phyloP scores from a whole-genome alignment of 495 filamentous ascomycete genomes.

The Aspergillus bertholletiae region DNA sequence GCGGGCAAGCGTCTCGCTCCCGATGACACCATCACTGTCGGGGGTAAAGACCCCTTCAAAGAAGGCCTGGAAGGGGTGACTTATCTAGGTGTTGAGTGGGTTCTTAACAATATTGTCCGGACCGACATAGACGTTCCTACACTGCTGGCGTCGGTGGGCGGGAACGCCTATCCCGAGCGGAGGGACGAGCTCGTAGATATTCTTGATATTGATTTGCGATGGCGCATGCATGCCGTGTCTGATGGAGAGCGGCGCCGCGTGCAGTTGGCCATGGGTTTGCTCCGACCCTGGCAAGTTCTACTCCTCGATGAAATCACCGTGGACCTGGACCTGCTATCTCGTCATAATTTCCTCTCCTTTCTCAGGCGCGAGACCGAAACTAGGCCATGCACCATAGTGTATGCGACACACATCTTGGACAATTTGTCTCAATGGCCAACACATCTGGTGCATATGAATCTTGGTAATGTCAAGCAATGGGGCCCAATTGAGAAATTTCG shows the following conservation, averaged over 20 bases:
- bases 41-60: slow-evolving; percentile 86
- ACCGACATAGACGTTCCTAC: slow-evolving; percentile 90
- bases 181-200: slow-evolving; percentile 83
- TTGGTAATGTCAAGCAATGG: slow-evolving; percentile 82
- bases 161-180: slow-evolving; percentile 73
- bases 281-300: slow-evolving; percentile 89
- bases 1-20: slow-evolving; percentile 94
- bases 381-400: slow-evolving; percentile 85
- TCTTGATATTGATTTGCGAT: slow-evolving; percentile 84
- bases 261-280: slow-evolving; percentile 91
- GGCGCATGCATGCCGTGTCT: slow-evolving; percentile 92
- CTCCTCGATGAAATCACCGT: slow-evolving; percentile 97
- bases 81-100: slow-evolving; percentile 97
- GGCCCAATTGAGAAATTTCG: slow-evolving; percentile 61
- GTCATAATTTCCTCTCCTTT: slow-evolving; percentile 82
- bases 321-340: slow-evolving; percentile 82
- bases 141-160: slow-evolving; percentile 80
- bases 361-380: slow-evolving; percentile 81
- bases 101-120: slow-evolving; percentile 93
- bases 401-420: slow-evolving; percentile 96
- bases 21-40: slow-evolving; percentile 63
- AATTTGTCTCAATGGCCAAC: slow-evolving; percentile 90
- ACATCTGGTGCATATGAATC: slow-evolving; percentile 90
- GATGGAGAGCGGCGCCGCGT: slow-evolving; percentile 91
- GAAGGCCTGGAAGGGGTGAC: slow-evolving; percentile 85